Conservation (phyloP, 768 basidiomycete genomes). For the Rhodotorula paludigena region DNA sequence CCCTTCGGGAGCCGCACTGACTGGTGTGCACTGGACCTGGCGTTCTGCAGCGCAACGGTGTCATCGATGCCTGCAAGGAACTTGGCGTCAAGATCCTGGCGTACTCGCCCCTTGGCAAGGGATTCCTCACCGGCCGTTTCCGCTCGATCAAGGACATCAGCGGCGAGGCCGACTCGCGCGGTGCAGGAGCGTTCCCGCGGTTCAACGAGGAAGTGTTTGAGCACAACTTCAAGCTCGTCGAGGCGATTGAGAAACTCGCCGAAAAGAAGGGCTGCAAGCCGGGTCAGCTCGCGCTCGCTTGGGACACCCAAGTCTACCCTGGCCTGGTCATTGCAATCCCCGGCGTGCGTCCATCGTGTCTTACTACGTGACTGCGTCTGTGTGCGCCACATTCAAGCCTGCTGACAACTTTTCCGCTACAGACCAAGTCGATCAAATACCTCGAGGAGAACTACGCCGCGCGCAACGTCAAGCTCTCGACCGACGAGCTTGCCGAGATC, state of each 20-base stretch:
- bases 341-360: slow-evolving; percentile 16
- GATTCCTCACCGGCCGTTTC: slow-evolving; percentile 40
- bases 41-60: slow-evolving; percentile 42
- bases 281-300: slow-evolving; percentile 50
- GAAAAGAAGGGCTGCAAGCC: slow-evolving; percentile 47
- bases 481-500: slow-evolving; percentile 51
- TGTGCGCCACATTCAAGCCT: not conserved
- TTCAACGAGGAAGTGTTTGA: slow-evolving; percentile 52
- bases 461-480: slow-evolving; percentile 50
- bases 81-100: slow-evolving; percentile 48
- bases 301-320: slow-evolving; percentile 44
- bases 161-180: slow-evolving; percentile 48
- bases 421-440: slow-evolving; percentile 47
- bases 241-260: slow-evolving; percentile 45
- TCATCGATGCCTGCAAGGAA: slow-evolving; percentile 47
- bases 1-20: too few species aligned
- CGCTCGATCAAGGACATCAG: slow-evolving; percentile 45
- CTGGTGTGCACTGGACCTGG: not conserved
- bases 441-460: slow-evolving; percentile 55
- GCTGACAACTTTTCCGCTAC: not conserved
- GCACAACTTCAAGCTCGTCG: slow-evolving; percentile 13
- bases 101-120: slow-evolving; percentile 44
- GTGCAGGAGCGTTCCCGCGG: slow-evolving; percentile 44
- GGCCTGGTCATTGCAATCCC: slow-evolving; percentile 44
- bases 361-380: not conserved